Evolutionary conservation across 176 grass and related monocot genomes (phyloP).

Genomic region (Luzula sylvatica): DNA sequence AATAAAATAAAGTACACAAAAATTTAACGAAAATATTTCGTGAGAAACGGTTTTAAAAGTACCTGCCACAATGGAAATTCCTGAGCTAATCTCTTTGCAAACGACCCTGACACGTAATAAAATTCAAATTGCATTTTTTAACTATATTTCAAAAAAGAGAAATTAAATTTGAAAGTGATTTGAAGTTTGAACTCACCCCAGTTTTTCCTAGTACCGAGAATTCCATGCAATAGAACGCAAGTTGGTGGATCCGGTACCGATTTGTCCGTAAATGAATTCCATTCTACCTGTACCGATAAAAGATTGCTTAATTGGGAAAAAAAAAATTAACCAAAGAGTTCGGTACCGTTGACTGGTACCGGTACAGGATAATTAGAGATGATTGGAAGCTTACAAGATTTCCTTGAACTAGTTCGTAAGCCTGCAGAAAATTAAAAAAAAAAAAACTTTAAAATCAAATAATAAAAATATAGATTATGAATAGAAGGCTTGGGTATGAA

Average conservation of each 20-base stretch:
- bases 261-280: conserved; percentile 98
- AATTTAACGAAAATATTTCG: not conserved
- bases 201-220: conserved; percentile 90
- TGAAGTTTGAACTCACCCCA: conserved; percentile 78
- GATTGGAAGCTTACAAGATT: conserved; percentile 54
- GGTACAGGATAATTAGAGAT: not conserved
- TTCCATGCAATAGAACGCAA: conserved; percentile 92
- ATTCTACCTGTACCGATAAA: conserved; percentile 49
- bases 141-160: not conserved
- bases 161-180: not conserved
- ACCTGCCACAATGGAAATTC: conserved; percentile 99
- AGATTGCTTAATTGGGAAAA: conserved; percentile 2
- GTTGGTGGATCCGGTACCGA: conserved; percentile 94
- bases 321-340: too few relatives aligned
- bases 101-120: conserved; percentile 48
- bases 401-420: conserved; percentile 89
- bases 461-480: too few relatives aligned
- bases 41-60: conserved; percentile 11
- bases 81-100: conserved; percentile 82
- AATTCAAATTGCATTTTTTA: not conserved
- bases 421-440: conserved; percentile 37
- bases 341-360: not conserved
- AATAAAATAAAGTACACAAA: not conserved
- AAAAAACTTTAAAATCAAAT: too few relatives aligned
- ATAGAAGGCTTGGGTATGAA: too few relatives aligned